phyloP scores from a whole-genome alignment of 176 grass and related monocot genomes.

The bread wheat (Triticum aestivum) region DNA sequence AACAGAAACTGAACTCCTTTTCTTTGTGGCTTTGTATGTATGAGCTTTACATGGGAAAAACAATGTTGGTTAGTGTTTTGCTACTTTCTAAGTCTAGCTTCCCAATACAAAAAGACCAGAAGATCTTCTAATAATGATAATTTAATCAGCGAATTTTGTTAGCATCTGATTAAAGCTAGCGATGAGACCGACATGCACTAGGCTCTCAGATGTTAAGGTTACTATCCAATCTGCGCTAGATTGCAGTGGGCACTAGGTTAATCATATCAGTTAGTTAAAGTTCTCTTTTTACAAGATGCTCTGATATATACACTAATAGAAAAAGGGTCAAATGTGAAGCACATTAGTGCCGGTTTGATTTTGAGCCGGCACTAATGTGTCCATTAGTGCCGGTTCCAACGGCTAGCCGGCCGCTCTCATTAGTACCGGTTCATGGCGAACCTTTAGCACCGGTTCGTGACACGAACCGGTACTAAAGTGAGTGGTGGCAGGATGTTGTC shows the following conservation, averaged over 20 bases:
- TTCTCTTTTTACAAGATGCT: slow-evolving; percentile 1
- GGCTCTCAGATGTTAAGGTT: background rate
- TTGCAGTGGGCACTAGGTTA: background rate
- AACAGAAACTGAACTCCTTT: background rate
- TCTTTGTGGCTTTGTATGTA: background rate
- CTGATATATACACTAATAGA: no score
- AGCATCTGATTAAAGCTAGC: background rate
- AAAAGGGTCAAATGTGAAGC: no score
- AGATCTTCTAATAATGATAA: background rate
- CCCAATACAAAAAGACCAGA: background rate
- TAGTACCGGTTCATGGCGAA: no score
- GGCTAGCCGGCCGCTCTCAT: no score
- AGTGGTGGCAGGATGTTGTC: no score
- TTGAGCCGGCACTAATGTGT: no score
- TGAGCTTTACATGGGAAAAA: background rate
- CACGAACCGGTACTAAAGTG: no score
- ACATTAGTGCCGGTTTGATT: no score
- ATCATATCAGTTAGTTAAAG: background rate
- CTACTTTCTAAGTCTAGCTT: background rate
- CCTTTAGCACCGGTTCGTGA: no score
- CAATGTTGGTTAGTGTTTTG: background rate
- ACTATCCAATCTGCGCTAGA: background rate
- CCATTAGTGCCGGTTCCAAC: no score
- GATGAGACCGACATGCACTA: background rate
- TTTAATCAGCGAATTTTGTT: background rate